Evolutionary conservation across 306 rosid genomes (phyloP).

Genomic region (Dicorynia guianensis): DNA sequence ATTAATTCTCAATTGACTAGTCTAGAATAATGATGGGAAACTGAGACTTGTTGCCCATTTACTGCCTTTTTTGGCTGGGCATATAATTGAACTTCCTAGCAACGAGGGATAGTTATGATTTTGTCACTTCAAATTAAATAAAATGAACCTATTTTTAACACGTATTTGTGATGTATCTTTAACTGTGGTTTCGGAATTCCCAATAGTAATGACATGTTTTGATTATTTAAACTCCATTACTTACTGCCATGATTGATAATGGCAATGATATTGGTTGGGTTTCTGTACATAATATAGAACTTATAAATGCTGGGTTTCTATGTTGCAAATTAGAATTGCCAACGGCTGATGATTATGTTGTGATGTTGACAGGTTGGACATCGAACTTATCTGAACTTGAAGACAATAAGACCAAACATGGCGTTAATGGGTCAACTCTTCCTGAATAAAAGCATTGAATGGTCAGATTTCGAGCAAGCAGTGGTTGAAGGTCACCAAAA

Average conservation of each 20-base stretch:
- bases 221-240: slow-evolving; percentile 1
- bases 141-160: not conserved
- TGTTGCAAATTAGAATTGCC: not conserved
- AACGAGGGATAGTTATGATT: too few relatives aligned
- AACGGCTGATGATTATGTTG: slow-evolving; percentile 24
- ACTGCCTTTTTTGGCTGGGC: too few relatives aligned
- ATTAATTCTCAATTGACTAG: slow-evolving; percentile 11
- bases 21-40: too few relatives aligned
- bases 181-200: not conserved
- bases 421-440: slow-evolving; percentile 87
- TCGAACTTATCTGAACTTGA: slow-evolving; percentile 80
- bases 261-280: not conserved
- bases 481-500: slow-evolving; percentile 76
- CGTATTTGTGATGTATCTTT: slow-evolving; percentile 5
- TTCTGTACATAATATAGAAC: not conserved
- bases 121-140: too few relatives aligned
- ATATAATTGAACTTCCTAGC: too few relatives aligned
- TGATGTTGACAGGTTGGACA: slow-evolving; percentile 84
- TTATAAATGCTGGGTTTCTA: not conserved
- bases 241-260: not conserved
- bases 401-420: slow-evolving; percentile 97
- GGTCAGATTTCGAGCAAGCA: slow-evolving; percentile 80
- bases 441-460: slow-evolving; percentile 77
- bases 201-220: not conserved
- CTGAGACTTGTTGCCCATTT: too few relatives aligned